Base-by-base conservation (phyloP, 192 early-diverging fungal species). In the Backusella tarrabulga region DNA sequence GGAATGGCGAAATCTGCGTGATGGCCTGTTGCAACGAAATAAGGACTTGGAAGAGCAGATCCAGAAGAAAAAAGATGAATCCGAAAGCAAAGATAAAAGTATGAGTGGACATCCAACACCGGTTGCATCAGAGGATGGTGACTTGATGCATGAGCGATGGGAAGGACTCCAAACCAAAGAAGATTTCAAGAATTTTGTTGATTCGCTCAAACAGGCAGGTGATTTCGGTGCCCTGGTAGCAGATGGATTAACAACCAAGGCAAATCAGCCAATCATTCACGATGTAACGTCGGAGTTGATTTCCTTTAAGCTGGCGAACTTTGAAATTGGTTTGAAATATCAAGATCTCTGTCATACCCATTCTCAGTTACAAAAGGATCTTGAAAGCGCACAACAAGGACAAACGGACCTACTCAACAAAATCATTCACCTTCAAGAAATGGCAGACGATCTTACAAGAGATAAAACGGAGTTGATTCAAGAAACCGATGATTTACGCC, bases 11-110 rank as follows among this genome's bases (percentile, higher is more conserved):
- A 81, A 83, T n/a, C 83, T 85, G 68, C 79, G 85, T 54, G 85
- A 91, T 21, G 80, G 83, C 40, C 79, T 93, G 1, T 89, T 86
- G 9, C 80, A 81, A 35, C 42, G 44, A 34, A 72, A 72, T 34
- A 46, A 26, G 23, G 26, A 72, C 34, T 46, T 72, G 5, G 71
- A 72, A 29, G 38, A 70, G 19, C 38, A 41, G 19, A 12, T 78
- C 71, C 71, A 72, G 83, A 32, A 50, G 63, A 17, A 77, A 77
- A 38, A 74, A 80, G 77, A 73, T 78, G 80, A 56, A 34, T 66
- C 35, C 81, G 83, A 41, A 86, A 86, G 40, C 19, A 40, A 73
- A 4, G 14, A 63, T 12, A 21, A 21, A 17, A 34, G 2, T 4
- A 34, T 36, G 19, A 63, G 56, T 63, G 67, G 19, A 35, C 26